These are phyloP conservation scores for Diversispora epigaea DNA, from an alignment of 192 early-diverging fungal genomes.

Conservation along the genomic window DNA sequence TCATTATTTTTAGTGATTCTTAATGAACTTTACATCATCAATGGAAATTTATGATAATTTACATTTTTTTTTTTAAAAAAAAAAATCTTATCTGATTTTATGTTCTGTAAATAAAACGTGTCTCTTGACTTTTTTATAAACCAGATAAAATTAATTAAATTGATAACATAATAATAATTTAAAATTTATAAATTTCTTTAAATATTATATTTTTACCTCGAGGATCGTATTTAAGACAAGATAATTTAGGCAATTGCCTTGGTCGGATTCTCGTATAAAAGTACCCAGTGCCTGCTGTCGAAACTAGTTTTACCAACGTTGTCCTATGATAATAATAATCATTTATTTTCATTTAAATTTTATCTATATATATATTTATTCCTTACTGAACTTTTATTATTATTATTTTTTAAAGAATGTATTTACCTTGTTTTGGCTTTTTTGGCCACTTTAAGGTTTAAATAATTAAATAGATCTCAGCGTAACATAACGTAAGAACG, in stretches of 20 bases:
- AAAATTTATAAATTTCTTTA: not conserved
- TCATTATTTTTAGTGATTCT: too few species aligned
- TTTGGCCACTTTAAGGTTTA: slow-evolving; percentile 62
- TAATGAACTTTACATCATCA: not conserved
- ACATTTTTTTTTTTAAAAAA: not conserved
- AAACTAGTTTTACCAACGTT: slow-evolving; percentile 82
- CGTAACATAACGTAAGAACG: not conserved
- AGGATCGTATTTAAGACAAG: slow-evolving; percentile 94
- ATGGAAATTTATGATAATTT: too few species aligned
- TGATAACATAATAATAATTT: too few species aligned
- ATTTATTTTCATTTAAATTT: not conserved
- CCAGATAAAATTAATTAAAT: too few species aligned
- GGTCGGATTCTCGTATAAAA: slow-evolving; percentile 83
- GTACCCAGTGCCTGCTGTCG: slow-evolving; percentile 88
- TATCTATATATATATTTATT: too few species aligned
- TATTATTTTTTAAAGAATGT: not conserved
- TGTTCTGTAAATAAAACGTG: slow-evolving; percentile 27
- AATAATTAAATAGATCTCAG: not conserved
- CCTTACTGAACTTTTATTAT: not conserved
- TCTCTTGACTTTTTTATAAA: not conserved
- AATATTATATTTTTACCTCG: slow-evolving; percentile 49
- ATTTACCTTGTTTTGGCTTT: slow-evolving; percentile 72
- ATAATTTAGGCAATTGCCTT: slow-evolving; percentile 76
- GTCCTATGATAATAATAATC: slow-evolving; percentile 50
- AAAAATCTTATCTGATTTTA: slow-evolving; percentile 9